Base-by-base conservation (phyloP, 1,139 yeast genomes). In the Hanseniaspora sp. region DNA sequence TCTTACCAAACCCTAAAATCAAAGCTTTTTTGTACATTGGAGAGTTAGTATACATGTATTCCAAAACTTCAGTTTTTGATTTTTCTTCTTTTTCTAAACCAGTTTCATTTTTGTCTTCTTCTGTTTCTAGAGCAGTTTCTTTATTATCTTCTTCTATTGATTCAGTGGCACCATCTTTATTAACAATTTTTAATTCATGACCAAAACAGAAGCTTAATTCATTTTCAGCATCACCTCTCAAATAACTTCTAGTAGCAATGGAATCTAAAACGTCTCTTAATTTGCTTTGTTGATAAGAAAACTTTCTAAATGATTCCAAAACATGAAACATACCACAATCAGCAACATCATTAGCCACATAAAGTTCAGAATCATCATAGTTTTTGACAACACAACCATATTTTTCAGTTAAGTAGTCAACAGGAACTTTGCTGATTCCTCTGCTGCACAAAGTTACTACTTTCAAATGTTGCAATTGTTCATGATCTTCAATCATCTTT, bases 1-100 rank as follows among this genome's bases (percentile, higher is more conserved):
- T 86, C 35, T 77, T 74, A 1, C 95, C 95, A 63, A 85, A 79
- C 0, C 95, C 95, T 4, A 85, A 76, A 52, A 86, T 75, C 8
- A 85, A 80, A 18, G 74, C 86, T 43, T 72, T 71, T 60, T 79
- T 82, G 44, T 80, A 80, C 23, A 70, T 65, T 7, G 90, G 90
- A 15, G 77, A 74, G 56, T 70, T 39, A 3, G 54, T 51, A 11
- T 51, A 51, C 54, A 51, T 44, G 31, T 51, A 51, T 31, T 51
- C 41, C 3, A 38, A 48, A 42, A 51, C 15, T 57, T 54, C 48
- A n/a, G 41, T 47, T 12, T 30, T 39, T 35, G 41, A 37, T 13
- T 48, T 42, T 42, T 42, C 31, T 28, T 39, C 29, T 23, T 23
- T n/a, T 12, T 12, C 17, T 12, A 31, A 7, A 37, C n/a, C 39